Conservation (phyloP, 208 protist species). For the Trypanosoma lewisi region DNA sequence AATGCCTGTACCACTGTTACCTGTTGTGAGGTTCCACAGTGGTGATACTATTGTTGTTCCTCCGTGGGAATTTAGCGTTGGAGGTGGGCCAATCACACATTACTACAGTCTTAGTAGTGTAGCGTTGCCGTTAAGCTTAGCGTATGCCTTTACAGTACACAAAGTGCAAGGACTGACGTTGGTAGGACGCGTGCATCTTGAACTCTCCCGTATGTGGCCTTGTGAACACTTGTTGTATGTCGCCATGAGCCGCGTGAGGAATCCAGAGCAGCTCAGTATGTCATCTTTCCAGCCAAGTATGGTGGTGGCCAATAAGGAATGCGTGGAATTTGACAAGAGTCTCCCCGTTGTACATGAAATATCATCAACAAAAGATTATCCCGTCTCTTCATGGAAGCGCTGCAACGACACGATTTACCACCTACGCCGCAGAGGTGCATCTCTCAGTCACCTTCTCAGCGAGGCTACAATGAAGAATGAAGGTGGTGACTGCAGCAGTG, state of each 20-base stretch:
- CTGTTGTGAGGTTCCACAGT: slow-evolving; percentile 85
- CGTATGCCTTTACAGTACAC: slow-evolving; percentile 90
- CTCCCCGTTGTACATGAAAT: slow-evolving; percentile 48
- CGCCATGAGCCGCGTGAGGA: slow-evolving; percentile 87
- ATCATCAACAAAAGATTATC: slow-evolving; percentile 30
- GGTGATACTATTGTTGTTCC: slow-evolving; percentile 72
- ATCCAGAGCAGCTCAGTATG: slow-evolving; percentile 88
- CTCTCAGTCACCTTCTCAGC: slow-evolving; percentile 60
- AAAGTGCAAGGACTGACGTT: slow-evolving; percentile 88
- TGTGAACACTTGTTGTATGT: slow-evolving; percentile 89
- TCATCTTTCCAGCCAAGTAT: slow-evolving; percentile 67
- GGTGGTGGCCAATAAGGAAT: slow-evolving; percentile 77
- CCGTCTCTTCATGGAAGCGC: slow-evolving; percentile 79
- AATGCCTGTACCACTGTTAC: slow-evolving; percentile 75
- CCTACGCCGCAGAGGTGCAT: slow-evolving; percentile 64
- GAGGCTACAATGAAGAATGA: slow-evolving; percentile 27
- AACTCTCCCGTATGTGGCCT: slow-evolving; percentile 88
- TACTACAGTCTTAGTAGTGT: slow-evolving; percentile 80
- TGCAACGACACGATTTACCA: slow-evolving; percentile 88
- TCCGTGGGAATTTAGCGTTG: slow-evolving; percentile 83
- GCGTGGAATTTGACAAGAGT: slow-evolving; percentile 70
- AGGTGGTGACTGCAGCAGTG: neutral
- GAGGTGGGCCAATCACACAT: slow-evolving; percentile 63
- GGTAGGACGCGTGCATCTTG: slow-evolving; percentile 82
- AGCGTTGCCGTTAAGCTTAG: slow-evolving; percentile 71